Evolutionary conservation across 257 asterid genomes (phyloP).

Genomic region (Fraxinus pennsylvanica): DNA sequence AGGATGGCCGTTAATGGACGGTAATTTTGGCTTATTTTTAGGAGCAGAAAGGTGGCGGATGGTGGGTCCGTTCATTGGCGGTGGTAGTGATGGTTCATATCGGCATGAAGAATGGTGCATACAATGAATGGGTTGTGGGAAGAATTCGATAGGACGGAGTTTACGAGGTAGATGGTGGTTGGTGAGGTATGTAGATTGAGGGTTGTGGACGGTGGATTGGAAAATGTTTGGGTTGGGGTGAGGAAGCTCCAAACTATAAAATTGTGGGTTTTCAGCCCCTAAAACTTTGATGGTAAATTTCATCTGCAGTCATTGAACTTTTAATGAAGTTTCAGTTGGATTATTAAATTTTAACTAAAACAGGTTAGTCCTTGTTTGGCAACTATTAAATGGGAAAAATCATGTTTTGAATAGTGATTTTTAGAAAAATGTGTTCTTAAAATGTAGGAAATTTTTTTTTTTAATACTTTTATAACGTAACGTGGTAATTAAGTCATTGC

Average conservation of each 20-base stretch:
- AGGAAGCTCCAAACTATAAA: neutral
- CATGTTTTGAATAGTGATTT: too few species aligned
- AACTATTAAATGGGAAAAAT: too few species aligned
- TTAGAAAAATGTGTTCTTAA: too few species aligned
- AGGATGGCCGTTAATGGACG: conserved; percentile 25
- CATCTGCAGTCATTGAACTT: too few species aligned
- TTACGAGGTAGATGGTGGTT: conserved; percentile 23
- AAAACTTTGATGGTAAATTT: too few species aligned
- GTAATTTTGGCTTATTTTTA: conserved; percentile 15
- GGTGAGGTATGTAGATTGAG: conserved; percentile 7
- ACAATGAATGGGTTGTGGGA: neutral
- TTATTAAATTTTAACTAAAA: too few species aligned
- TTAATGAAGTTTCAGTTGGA: too few species aligned
- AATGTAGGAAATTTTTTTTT: too few species aligned
- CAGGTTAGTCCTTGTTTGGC: too few species aligned
- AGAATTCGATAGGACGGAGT: conserved; percentile 30
- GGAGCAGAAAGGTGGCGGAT: conserved; percentile 40
- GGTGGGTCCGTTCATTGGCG: conserved; percentile 44
- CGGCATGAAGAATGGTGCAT: neutral
- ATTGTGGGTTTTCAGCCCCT: too few species aligned
- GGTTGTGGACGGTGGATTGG: conserved; percentile 26
- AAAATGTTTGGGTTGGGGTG: neutral
- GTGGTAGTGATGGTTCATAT: conserved; percentile 4
- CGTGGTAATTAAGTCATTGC: too few species aligned
- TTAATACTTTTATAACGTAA: too few species aligned